phyloP scores from a whole-genome alignment of 1,284 basidiomycete species.

The Vanrija sp. region DNA sequence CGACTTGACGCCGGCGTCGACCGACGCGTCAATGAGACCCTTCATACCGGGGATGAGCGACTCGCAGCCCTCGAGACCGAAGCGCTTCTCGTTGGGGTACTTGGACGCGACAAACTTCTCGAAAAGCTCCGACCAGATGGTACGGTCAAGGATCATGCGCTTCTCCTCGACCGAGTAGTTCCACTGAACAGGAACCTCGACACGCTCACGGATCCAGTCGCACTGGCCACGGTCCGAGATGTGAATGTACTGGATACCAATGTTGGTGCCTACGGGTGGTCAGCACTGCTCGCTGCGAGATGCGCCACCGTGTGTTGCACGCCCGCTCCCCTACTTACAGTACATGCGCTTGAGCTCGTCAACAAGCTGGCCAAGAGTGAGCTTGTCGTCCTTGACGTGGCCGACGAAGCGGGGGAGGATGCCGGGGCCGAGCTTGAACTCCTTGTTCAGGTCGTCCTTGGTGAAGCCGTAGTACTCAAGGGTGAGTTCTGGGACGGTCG shows the following conservation, averaged over 20 bases:
- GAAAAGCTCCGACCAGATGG: slow-evolving; percentile 99
- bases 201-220: slow-evolving; percentile 96
- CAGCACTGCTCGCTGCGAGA: neutral
- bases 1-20: slow-evolving; percentile 91
- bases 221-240: slow-evolving; percentile 98
- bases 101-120: slow-evolving; percentile 98
- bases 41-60: slow-evolving; percentile 99
- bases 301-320: neutral
- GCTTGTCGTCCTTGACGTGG: slow-evolving; percentile 61
- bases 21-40: slow-evolving; percentile 94
- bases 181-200: slow-evolving; percentile 97
- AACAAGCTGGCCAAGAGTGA: slow-evolving; percentile 91
- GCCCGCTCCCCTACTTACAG: slow-evolving; percentile 58
- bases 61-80: slow-evolving; percentile 98
- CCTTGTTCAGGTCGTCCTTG: slow-evolving; percentile 87
- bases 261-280: slow-evolving; percentile 65
- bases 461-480: slow-evolving; percentile 92
- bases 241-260: slow-evolving; percentile 97
- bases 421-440: slow-evolving; percentile 90
- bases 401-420: slow-evolving; percentile 89
- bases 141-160: slow-evolving; percentile 95
- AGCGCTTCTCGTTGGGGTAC: slow-evolving; percentile 99
- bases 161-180: slow-evolving; percentile 98
- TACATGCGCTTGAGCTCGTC: slow-evolving; percentile 90
- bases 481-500: slow-evolving; percentile 79